Evolutionary conservation across 2,329 filamentous ascomycete genomes (phyloP).

Genomic region (Verticillium klebahnii): DNA sequence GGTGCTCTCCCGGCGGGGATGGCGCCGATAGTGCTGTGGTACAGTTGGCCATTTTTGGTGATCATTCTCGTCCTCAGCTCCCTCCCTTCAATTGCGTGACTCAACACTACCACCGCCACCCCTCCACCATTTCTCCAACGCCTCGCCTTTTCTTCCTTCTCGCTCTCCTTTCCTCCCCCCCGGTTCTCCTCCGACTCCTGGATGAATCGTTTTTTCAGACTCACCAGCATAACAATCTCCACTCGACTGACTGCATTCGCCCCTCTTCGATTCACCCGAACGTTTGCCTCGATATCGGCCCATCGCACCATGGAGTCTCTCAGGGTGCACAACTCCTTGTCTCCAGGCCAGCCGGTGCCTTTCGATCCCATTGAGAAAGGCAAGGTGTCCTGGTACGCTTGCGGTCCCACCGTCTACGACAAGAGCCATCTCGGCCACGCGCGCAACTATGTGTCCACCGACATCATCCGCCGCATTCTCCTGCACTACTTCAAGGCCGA

Average conservation of each 20-base stretch:
- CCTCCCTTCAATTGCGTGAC: slow-evolving; percentile 4
- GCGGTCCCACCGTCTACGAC: slow-evolving; percentile 82
- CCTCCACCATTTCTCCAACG: neutral
- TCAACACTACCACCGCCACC: slow-evolving; percentile 2
- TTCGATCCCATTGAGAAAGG: slow-evolving; percentile 69
- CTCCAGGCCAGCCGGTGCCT: slow-evolving; percentile 63
- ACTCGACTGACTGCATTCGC: slow-evolving; percentile 16
- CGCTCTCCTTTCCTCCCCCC: slow-evolving; percentile 6
- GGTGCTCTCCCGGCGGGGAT: slow-evolving; percentile 2
- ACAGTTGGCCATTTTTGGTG: slow-evolving; percentile 2
- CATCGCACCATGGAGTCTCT: slow-evolving; percentile 46
- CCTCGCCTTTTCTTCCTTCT: slow-evolving; percentile 14
- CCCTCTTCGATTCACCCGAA: slow-evolving; percentile 21
- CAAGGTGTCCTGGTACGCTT: slow-evolving; percentile 81
- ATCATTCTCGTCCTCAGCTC: neutral
- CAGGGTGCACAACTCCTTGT: slow-evolving; percentile 77
- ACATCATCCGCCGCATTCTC: slow-evolving; percentile 81
- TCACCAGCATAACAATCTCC: slow-evolving; percentile 21
- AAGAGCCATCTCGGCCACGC: slow-evolving; percentile 80
- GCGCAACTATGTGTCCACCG: slow-evolving; percentile 85
- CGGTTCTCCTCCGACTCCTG: slow-evolving; percentile 14
- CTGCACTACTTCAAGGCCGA: slow-evolving; percentile 78
- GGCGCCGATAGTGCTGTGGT: neutral
- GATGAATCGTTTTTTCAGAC: slow-evolving; percentile 25
- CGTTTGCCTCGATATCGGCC: slow-evolving; percentile 28